Evolutionary conservation across 2,329 filamentous ascomycete genomes (phyloP).

Genomic region (Monilinia fructicola): DNA sequence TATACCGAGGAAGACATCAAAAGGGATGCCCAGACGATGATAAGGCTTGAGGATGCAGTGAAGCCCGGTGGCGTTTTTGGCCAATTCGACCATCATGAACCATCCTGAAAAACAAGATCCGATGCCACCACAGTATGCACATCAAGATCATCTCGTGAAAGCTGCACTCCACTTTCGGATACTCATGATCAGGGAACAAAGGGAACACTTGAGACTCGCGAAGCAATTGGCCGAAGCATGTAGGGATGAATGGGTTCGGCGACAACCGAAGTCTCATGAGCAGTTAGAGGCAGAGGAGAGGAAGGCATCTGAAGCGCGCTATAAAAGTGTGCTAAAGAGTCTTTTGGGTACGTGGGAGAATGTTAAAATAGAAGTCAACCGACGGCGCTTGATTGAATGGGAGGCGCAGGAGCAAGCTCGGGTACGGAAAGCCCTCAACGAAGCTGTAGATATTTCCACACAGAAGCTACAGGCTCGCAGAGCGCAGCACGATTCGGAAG

Average conservation of each 20-base stretch:
- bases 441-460: slow-evolving; percentile 70
- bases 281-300: slow-evolving; percentile 78
- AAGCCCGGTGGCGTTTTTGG: slow-evolving; percentile 73
- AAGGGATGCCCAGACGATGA: slow-evolving; percentile 68
- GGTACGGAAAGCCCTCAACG: slow-evolving; percentile 67
- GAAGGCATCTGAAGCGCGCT: slow-evolving; percentile 64
- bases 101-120: slow-evolving; percentile 67
- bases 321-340: slow-evolving; percentile 66
- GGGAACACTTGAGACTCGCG: slow-evolving; percentile 71
- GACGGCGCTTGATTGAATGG: slow-evolving; percentile 59
- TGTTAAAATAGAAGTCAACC: slow-evolving; percentile 60
- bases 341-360: slow-evolving; percentile 63
- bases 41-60: slow-evolving; percentile 69
- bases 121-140: slow-evolving; percentile 82
- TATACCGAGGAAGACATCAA: slow-evolving; percentile 62
- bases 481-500: slow-evolving; percentile 53
- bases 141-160: slow-evolving; percentile 78
- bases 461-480: slow-evolving; percentile 65
- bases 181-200: slow-evolving; percentile 76
- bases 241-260: slow-evolving; percentile 70
- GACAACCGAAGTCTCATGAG: slow-evolving; percentile 73
- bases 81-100: slow-evolving; percentile 65
- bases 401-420: slow-evolving; percentile 63
- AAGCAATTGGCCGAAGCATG: slow-evolving; percentile 79
- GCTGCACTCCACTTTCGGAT: slow-evolving; percentile 79